Conservation (phyloP, 106 monocot genomes). For the Acorus gramineus region DNA sequence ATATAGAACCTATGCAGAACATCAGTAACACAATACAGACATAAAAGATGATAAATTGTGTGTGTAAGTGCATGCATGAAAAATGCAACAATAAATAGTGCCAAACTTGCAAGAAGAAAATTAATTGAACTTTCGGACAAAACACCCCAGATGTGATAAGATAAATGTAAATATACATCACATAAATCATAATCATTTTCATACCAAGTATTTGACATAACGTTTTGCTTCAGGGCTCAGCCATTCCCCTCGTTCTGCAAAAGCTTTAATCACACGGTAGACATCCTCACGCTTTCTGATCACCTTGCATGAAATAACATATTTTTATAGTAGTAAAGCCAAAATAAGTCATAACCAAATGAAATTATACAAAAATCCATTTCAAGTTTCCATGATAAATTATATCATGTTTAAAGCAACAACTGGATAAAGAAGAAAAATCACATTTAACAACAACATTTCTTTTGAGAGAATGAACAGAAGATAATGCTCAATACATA, state of each 20-base stretch:
- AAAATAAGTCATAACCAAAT: too few relatives aligned
- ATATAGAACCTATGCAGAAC: too few relatives aligned
- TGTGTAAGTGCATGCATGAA: too few relatives aligned
- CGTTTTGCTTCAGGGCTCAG: constrained; percentile 60
- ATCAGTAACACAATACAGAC: too few relatives aligned
- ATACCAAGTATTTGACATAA: constrained; percentile 74
- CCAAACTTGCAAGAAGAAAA: too few relatives aligned
- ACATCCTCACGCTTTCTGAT: constrained; percentile 97
- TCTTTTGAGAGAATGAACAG: too few relatives aligned
- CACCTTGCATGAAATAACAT: constrained; percentile 67
- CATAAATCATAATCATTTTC: not conserved
- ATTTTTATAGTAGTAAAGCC: constrained; percentile 4
- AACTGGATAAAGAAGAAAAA: not conserved
- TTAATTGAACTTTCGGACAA: not conserved
- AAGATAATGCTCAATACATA: too few relatives aligned
- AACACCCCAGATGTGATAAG: not conserved
- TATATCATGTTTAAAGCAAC: not conserved
- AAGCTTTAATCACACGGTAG: constrained; percentile 75
- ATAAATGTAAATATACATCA: not conserved
- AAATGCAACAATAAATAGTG: too few relatives aligned
- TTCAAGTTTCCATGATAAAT: too few relatives aligned
- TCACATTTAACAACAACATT: not conserved
- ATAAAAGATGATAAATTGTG: too few relatives aligned
- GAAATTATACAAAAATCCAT: too few relatives aligned
- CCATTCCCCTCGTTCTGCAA: constrained; percentile 53